Evolutionary conservation across 23 red algal species (phyloP).

Genomic region (Gracilariopsis chorda): DNA sequence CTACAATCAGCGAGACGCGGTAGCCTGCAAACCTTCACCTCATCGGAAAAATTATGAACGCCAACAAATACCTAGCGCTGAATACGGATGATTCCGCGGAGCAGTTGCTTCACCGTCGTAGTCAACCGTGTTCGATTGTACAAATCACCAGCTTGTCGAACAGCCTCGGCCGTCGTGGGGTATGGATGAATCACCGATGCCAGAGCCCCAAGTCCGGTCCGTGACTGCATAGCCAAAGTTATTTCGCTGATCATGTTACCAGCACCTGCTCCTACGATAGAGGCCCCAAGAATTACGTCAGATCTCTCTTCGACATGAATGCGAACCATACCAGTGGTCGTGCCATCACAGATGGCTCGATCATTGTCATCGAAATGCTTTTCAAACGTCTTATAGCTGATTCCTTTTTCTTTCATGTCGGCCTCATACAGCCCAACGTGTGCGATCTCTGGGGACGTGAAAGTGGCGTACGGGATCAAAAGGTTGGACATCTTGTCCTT

Average conservation of each 20-base stretch:
- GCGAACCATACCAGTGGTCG: constrained; percentile 62
- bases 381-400: constrained; percentile 64
- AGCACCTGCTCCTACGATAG: constrained; percentile 52
- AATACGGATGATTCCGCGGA: constrained; percentile 60
- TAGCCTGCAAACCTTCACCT: too few relatives aligned
- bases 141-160: constrained; percentile 62
- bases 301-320: constrained; percentile 63
- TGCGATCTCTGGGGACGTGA: constrained; percentile 71
- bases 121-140: constrained; percentile 73
- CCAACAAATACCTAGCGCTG: constrained; percentile 36
- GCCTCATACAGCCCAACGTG: constrained; percentile 70
- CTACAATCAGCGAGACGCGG: too few relatives aligned
- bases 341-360: constrained; percentile 73
- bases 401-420: constrained; percentile 67
- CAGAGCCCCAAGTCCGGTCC: constrained; percentile 64
- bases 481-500: constrained; percentile 69
- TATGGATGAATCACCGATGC: constrained; percentile 83
- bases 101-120: constrained; percentile 55
- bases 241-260: constrained; percentile 81
- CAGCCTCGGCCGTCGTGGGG: constrained; percentile 71
- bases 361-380: constrained; percentile 81
- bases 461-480: constrained; percentile 71
- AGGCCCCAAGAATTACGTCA: constrained; percentile 65
- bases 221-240: constrained; percentile 66
- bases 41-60: not conserved